phyloP scores from a whole-genome alignment of 768 basidiomycete species.

The Pisolithus microcarpus region DNA sequence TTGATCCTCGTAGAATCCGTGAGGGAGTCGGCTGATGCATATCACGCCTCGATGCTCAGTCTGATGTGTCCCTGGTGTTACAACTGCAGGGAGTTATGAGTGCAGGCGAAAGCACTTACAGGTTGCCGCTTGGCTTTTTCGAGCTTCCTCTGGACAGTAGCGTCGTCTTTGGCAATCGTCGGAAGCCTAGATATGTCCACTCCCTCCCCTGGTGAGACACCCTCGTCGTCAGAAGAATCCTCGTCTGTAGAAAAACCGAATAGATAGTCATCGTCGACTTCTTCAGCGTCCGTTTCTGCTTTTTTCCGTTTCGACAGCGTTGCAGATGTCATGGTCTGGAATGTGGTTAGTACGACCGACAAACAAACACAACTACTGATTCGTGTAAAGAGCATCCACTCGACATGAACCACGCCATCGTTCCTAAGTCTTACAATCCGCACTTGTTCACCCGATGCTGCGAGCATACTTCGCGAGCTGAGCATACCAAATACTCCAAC shows the following conservation, averaged over 20 bases:
- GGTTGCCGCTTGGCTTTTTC: constrained; percentile 57
- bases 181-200: constrained; percentile 74
- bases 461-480: constrained; percentile 31
- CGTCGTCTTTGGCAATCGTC: constrained; percentile 84
- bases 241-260: constrained; percentile 75
- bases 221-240: constrained; percentile 74
- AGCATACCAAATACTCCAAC: constrained; percentile 15
- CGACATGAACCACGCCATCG: constrained; percentile 12
- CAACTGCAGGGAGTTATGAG: neutral
- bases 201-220: constrained; percentile 47
- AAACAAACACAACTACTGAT: constrained; percentile 18
- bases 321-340: neutral
- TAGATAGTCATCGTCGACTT: constrained; percentile 39
- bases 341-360: constrained; percentile 5
- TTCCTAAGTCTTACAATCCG: constrained; percentile 42
- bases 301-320: constrained; percentile 4
- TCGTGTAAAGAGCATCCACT: no score
- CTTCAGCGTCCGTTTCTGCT: neutral
- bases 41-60: constrained; percentile 73
- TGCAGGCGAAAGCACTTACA: constrained; percentile 14
- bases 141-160: constrained; percentile 58
- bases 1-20: constrained; percentile 96
- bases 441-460: constrained; percentile 31
- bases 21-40: constrained; percentile 86
- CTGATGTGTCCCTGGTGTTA: constrained; percentile 25